Percentiles rank a stretch among this genome's conserved stretches.
These are phyloP conservation scores for Lentinula novae-zelandiae DNA, from an alignment of 1,284 basidiomycete species.

Conservation along the genomic window DNA sequence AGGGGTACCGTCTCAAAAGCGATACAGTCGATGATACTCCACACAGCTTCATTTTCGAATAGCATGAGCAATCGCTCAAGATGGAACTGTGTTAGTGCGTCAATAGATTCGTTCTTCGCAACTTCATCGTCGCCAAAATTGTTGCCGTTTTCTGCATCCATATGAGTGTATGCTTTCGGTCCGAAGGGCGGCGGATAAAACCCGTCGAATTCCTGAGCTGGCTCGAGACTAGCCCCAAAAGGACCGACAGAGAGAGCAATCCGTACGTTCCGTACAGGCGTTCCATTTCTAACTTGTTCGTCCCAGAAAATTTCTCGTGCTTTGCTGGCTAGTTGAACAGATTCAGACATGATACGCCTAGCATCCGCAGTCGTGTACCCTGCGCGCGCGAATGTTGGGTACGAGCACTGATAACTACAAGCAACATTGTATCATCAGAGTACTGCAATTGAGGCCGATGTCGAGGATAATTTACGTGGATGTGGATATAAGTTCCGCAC, in stretches of 20 bases:
- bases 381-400: constrained; percentile 48
- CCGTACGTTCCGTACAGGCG: constrained; percentile 26
- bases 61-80: constrained; percentile 59
- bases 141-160: constrained; percentile 33
- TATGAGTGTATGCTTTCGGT: constrained; percentile 38
- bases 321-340: constrained; percentile 49
- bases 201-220: constrained; percentile 73
- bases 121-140: constrained; percentile 35
- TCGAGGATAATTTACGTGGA: constrained; percentile 45
- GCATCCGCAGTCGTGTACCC: constrained; percentile 48
- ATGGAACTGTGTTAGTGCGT: constrained; percentile 65
- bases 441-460: neutral
- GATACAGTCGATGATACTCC: constrained; percentile 58
- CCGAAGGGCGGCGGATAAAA: constrained; percentile 76
- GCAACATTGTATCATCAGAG: neutral
- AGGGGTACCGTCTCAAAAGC: constrained; percentile 83
- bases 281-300: constrained; percentile 24
- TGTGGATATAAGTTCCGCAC: constrained; percentile 57
- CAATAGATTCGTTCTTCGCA: constrained; percentile 34
- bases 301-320: constrained; percentile 25
- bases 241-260: constrained; percentile 74
- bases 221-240: constrained; percentile 64
- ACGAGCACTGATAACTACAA: constrained; percentile 62
- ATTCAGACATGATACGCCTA: constrained; percentile 45
- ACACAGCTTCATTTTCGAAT: constrained; percentile 41